These are phyloP conservation scores for Erodium trifolium DNA, from an alignment of 441 rosid genomes.

Conservation along the genomic window DNA sequence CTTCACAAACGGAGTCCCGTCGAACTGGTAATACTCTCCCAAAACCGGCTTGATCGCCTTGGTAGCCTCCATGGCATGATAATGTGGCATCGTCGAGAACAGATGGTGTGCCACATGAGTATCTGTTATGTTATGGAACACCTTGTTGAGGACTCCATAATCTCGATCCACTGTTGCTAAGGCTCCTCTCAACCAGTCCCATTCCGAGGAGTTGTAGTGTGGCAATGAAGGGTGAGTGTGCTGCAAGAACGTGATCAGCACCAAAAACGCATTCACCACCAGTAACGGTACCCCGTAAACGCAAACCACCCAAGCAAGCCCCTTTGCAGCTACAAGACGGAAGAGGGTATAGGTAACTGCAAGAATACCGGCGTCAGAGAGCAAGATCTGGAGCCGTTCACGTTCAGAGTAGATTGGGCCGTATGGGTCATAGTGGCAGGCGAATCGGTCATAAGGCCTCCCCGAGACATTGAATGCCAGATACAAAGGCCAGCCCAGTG, in stretches of 20 bases:
- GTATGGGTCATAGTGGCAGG: slow-evolving; percentile 68
- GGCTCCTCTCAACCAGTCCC: slow-evolving; percentile 98
- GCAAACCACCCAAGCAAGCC: slow-evolving; percentile 59
- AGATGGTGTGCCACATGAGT: slow-evolving; percentile 53
- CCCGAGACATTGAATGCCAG: slow-evolving; percentile 77
- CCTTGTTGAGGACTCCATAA: slow-evolving; percentile 34
- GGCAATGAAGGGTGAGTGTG: slow-evolving; percentile 88
- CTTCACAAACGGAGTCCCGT: slow-evolving; percentile 56
- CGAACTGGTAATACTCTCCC: slow-evolving; percentile 80
- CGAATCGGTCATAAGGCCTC: slow-evolving; percentile 64
- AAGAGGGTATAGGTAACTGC: slow-evolving; percentile 52
- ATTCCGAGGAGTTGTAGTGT: slow-evolving; percentile 71
- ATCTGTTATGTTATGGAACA: slow-evolving; percentile 39
- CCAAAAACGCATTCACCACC: slow-evolving; percentile 68
- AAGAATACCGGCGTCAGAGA: slow-evolving; percentile 73
- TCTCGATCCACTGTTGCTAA: slow-evolving; percentile 48
- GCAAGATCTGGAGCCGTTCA: slow-evolving; percentile 56
- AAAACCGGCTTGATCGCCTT: slow-evolving; percentile 68
- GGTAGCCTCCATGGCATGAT: slow-evolving; percentile 91
- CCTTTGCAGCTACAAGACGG: slow-evolving; percentile 44
- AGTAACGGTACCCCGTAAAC: slow-evolving; percentile 70
- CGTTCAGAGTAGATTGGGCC: slow-evolving; percentile 79
- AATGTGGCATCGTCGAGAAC: slow-evolving; percentile 89
- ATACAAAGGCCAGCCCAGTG: slow-evolving; percentile 90
- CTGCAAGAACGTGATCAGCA: slow-evolving; percentile 75